phyloP scores from a whole-genome alignment of 106 monocot genomes.

The Allium cepa region DNA sequence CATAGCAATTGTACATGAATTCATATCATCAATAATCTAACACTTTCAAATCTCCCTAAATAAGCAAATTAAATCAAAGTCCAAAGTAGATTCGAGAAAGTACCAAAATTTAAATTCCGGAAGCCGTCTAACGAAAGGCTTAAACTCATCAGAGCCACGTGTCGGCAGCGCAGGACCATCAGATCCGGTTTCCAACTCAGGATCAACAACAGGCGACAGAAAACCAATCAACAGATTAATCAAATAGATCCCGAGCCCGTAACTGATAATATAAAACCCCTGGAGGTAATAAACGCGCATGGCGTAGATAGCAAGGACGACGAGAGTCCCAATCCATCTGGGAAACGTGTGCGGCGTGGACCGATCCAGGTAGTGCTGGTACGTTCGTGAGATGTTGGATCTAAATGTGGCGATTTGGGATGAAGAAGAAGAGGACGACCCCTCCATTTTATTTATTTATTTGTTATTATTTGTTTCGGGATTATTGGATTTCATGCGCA shows the following conservation, averaged over 20 bases:
- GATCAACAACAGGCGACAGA: constrained; percentile 72
- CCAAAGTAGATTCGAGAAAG: neutral
- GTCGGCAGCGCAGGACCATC: constrained; percentile 59
- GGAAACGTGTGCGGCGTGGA: constrained; percentile 48
- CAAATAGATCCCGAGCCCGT: constrained; percentile 62
- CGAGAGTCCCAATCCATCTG: constrained; percentile 57
- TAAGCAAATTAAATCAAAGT: too few relatives aligned
- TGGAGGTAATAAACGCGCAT: constrained; percentile 60
- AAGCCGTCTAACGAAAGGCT: constrained; percentile 73
- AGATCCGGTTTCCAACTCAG: constrained; percentile 38
- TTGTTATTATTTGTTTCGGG: too few relatives aligned
- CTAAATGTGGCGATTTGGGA: constrained; percentile 38
- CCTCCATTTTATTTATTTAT: constrained; percentile 21
- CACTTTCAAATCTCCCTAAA: too few relatives aligned
- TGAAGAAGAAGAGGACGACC: constrained; percentile 12
- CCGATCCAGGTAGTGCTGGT: constrained; percentile 61
- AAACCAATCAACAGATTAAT: constrained; percentile 65
- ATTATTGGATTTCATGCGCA: too few relatives aligned
- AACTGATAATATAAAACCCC: constrained; percentile 68
- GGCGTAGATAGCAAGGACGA: constrained; percentile 27
- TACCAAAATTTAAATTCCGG: constrained; percentile 92
- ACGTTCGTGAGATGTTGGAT: constrained; percentile 33
- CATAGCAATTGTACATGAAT: too few relatives aligned
- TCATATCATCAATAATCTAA: neutral
- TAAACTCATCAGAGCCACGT: constrained; percentile 81